Base-by-base conservation (phyloP, 2,329 filamentous ascomycete genomes). In the Penicillium thymicola region DNA sequence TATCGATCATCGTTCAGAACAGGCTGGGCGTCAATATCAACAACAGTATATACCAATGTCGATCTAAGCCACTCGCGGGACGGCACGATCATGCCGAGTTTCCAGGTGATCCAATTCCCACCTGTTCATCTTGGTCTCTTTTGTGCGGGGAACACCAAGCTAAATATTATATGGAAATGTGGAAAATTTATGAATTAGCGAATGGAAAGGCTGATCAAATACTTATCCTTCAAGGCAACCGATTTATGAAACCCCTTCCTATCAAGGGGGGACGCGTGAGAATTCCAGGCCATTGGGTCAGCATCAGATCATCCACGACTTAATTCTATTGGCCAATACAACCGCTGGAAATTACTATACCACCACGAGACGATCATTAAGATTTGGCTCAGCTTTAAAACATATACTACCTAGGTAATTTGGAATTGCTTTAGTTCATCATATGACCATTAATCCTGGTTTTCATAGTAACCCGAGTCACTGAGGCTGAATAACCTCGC, bases 61-160 rank as follows among this genome's bases (percentile, higher is more conserved):
- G 25, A 34, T 52, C 36, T 32, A 46, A 43, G 41, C 32, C 25
- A 42, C 18, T 7, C 30, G 49, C 53, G 47, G 55, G 45, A 54
- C 57, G 14, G 23, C 45, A 28, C 48, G 56, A 65, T 66, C 64
- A 65, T 65, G 52, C 59, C 36, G 49, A 32, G 46, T 28, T 27
- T 47, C 45, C 61, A 62, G 61, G 61, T 65, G 63, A 65, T 66
- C 59, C 46, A 42, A 51, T 54, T 49, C 40, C 40, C 38, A 34
- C 37, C 13, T 25, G 14, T 25, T 45, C 54, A 58, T 49, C 57
- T 14, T 54, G 45, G 28, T 21, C 23, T 28, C 14, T 36, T 52
- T 59, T 21, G 27, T 42, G 58, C 36, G 54, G 46, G 59, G 59
- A 11, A 32, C 21, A 41, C 13, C 4, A 9, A 52, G 30, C 23